Evolutionary conservation across 495 filamentous ascomycete species (phyloP), one percentile per base, ranked within the genome.

Genomic region (Neurospora sp.): DNA sequence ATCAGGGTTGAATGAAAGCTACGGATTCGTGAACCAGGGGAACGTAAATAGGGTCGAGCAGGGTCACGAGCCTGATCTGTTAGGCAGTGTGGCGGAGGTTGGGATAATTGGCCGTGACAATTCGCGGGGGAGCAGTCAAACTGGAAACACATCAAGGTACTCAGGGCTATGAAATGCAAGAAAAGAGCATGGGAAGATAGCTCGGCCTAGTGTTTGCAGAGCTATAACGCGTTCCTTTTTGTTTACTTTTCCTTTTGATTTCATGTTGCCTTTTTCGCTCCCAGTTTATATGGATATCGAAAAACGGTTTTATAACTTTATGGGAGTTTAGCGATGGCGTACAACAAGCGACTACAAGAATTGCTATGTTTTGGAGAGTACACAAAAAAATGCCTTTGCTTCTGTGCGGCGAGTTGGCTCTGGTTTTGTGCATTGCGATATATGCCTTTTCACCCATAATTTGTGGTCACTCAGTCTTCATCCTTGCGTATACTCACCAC

Each of bases 21-120:
- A 90, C 76, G 92, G 93, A 1, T 90, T 89, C 75, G 93, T 95
- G n/a, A 84, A 91, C 42, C 90, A 93, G 39, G 89, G 92, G 72
- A 89, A 85, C 73, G 85, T 88, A 40, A 88, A 81, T 74, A 82
- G 83, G 39, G 84, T 89, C n/a, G 86, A 89, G 59, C 53, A 35
- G 53, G 53, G 27, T 1, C 85, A 76, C 22, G 81, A 85, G 38
- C 72, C 77, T 46, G 80, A 85, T 65, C 78, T 84, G 39, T 73
- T 86, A 14, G 84, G 82, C 22, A 84, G 79, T 53, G 77, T 85
- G 39, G 86, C 86, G 44, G 88, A 90, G 81, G 82, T 88, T 72
- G 85, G 10, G 76, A 82, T 44, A 79, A 77, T 68, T 73, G 76
- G 31, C 72, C 77, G 37, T 75, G 65, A 69, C 44, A 12, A 37